Conservation (phyloP, 2,329 filamentous ascomycete species). For the Diaporthe destruens region DNA sequence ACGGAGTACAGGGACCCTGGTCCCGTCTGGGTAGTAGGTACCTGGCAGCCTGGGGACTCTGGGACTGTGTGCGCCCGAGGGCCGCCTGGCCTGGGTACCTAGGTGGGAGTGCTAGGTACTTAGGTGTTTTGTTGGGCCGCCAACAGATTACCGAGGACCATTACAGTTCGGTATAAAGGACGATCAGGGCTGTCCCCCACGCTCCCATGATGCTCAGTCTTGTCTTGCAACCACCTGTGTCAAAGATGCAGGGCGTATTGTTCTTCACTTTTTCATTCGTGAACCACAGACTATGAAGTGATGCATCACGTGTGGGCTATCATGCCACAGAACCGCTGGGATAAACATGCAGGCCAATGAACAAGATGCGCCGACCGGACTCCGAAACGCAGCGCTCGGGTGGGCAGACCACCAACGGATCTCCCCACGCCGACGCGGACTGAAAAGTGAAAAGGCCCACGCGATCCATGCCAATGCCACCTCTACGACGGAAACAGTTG, state of each 20-base stretch:
- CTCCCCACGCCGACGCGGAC: conserved; percentile 22
- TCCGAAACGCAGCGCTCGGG: conserved; percentile 32
- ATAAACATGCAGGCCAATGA: neutral
- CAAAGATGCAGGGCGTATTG: neutral
- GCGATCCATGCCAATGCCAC: conserved; percentile 11
- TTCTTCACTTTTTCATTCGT: neutral
- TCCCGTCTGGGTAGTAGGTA: neutral
- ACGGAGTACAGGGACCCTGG: neutral
- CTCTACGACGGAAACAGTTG: neutral
- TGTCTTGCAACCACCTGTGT: neutral
- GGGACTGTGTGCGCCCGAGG: too few relatives aligned
- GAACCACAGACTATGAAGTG: neutral
- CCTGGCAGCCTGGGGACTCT: too few relatives aligned
- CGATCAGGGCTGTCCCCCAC: neutral
- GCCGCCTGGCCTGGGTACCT: neutral
- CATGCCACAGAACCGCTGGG: neutral
- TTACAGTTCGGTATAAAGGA: conserved; percentile 13
- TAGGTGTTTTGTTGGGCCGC: conserved; percentile 32
- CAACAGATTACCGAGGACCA: conserved; percentile 30
- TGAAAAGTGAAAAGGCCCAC: neutral
- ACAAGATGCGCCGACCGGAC: conserved; percentile 37
- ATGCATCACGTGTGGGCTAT: conserved; percentile 16
- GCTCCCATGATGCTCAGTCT: neutral
- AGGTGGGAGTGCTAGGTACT: neutral
- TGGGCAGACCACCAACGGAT: conserved; percentile 26